Percentiles rank a stretch among this genome's conserved stretches.
phyloP scores from a whole-genome alignment of 2,329 filamentous ascomycete genomes.

The Epichloe hybrida region DNA sequence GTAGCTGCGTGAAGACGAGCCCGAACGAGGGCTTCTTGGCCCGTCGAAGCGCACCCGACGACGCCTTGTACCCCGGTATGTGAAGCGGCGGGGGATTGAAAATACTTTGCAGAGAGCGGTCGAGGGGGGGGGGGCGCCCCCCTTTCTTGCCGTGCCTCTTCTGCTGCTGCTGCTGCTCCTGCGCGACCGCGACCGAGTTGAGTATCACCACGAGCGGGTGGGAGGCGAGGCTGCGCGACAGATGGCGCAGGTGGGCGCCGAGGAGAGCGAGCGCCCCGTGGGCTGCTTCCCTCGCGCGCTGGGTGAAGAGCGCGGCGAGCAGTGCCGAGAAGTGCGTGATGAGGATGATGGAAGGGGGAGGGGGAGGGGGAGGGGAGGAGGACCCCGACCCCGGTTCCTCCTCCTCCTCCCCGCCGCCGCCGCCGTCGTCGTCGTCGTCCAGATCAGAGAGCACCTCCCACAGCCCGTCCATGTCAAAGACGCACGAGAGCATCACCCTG shows the following conservation, averaged over 20 bases:
- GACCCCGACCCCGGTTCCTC: too few species aligned
- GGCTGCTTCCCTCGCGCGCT: slow-evolving; percentile 31
- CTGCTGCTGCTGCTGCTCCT: too few species aligned
- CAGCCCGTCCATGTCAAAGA: slow-evolving; percentile 46
- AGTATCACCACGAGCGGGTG: slow-evolving; percentile 39
- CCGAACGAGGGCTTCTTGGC: slow-evolving; percentile 38
- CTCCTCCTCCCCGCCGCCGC: accelerated
- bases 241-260: slow-evolving; percentile 29
- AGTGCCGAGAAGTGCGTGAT: slow-evolving; percentile 41
- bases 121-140: slow-evolving; percentile 10
- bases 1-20: slow-evolving; percentile 37
- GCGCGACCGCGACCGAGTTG: slow-evolving; percentile 24
- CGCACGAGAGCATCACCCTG: slow-evolving; percentile 37
- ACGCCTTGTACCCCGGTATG: slow-evolving; percentile 9
- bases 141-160: background rate
- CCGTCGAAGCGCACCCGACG: slow-evolving; percentile 11
- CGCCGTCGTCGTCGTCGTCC: slow-evolving; percentile 12
- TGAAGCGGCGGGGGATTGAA: slow-evolving; percentile 26
- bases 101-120: slow-evolving; percentile 36
- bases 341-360: slow-evolving; percentile 27
- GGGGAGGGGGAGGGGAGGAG: accelerated
- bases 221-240: slow-evolving; percentile 27
- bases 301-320: slow-evolving; percentile 37
- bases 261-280: slow-evolving; percentile 36
- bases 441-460: slow-evolving; percentile 43